Base-by-base conservation (phyloP, 2,329 filamentous ascomycete genomes). In the Elsinoe fawcettii region DNA sequence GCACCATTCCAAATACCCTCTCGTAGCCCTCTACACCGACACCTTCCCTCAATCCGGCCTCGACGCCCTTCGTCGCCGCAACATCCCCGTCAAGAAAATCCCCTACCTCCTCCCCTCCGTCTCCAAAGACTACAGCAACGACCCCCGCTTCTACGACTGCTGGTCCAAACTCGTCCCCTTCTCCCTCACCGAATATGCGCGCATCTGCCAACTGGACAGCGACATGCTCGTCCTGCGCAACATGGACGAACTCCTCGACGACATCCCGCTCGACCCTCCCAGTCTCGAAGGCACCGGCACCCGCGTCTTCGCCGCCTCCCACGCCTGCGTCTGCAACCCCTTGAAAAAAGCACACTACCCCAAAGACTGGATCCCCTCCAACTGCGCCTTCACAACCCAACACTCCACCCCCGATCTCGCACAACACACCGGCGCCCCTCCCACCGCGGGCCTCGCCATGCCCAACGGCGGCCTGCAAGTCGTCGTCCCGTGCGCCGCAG, bases 91-190 rank as follows among this genome's bases (percentile, higher is more conserved):
- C 59, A 83, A 87, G 71, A 80, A 77, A 64, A 84, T 95, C 64
- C 80, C 84, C 51, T 87, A 88, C 70, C 79, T 96, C 37, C 75
- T 87, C 9, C 88, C 90, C 1, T 79, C 79, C 2, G 71, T 77
- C 32, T 69, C 75, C 53, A 84, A 83, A 60, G 84, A 88, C 73
- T 95, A 84, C 75, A 80, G 76, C 65, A 81, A 87, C 60, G 90
- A 95, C 71, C 84, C 86, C 51, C 85, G 90, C 64, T 95, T 95
- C 78, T 86, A 89, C 73, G 88, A 95, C 71, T 90, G 86, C 77
- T 96, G 90, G 89, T 88, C 80, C 71, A 96, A 95, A 73, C 81
- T 96, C 25, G 81, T 85, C 14, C 83, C 87, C 5, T 96, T 95
- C 70, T 84, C 81, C 20, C 77, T 95, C 30, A 78, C 78, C 16